Base-by-base conservation (phyloP, 2,329 filamentous ascomycete genomes). In the Leptosphaerulina australis region DNA sequence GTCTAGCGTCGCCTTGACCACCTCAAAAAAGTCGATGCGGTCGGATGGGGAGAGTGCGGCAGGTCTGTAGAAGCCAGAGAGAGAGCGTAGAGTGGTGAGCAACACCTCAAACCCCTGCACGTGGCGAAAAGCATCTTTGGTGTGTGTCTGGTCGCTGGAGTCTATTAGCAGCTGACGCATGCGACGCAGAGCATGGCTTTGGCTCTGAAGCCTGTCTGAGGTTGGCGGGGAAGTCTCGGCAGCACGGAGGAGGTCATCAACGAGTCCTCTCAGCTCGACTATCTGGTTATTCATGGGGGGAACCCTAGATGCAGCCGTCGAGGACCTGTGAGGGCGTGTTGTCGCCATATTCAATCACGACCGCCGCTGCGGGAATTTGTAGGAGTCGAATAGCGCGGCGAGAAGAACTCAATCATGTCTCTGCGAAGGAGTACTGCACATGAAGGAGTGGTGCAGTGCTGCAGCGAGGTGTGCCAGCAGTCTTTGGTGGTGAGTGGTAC, bases 61-160 rank as follows among this genome's bases (percentile, higher is more conserved):
- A n/a, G 82, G 84, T 63, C 90, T 83, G 74, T 93, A 94, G 66
- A 87, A 88, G 56, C 88, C 88, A 1, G 88, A 87, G 55, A 91
- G 85, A 44, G 83, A 81, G 50, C 86, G 82, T 17, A 95, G 76
- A 20, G 89, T 81, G 31, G 84, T 79, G 44, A 96, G 78, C 17
- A 96, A 75, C 33, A 81, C 80, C 62, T 90, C 84, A 71, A 96
- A 96, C 63, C 92, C 92, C 48, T 83, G 80, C 20, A 91, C 81
- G 66, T 90, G 85, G 59, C 92, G 85, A 69, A 97, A 96, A 61
- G 90, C 86, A 75, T 96, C 90, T 75, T 91, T 90, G 34, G 79
- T 77, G 51, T 79, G 76, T 39, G 74, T 74, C 21, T 77, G 74
- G 50, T 76, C 72, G 58, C 73, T 72, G 54, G 75, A 74, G 50